Evolutionary conservation across 495 filamentous ascomycete genomes (phyloP).

Genomic region (Podospora australis): DNA sequence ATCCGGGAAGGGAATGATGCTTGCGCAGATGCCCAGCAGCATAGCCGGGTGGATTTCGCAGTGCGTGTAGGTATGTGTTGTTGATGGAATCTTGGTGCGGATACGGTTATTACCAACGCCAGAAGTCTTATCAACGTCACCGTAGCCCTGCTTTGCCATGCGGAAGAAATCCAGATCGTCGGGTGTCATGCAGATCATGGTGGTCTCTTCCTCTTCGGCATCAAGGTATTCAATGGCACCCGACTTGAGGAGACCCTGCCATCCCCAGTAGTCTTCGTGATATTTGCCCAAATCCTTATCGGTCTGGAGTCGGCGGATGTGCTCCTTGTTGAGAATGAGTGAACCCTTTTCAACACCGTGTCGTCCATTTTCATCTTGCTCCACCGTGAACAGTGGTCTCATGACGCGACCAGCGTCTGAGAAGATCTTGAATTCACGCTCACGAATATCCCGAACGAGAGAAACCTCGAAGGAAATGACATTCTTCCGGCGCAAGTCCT

Average conservation of each 20-base stretch:
- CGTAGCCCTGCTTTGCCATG: conserved; percentile 42
- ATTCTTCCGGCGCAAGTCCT: conserved; percentile 66
- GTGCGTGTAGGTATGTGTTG: conserved; percentile 86
- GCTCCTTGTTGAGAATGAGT: conserved; percentile 75
- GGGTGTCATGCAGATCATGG: conserved; percentile 98
- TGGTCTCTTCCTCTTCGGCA: conserved; percentile 94
- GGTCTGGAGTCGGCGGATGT: conserved; percentile 57
- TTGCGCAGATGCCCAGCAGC: conserved; percentile 95
- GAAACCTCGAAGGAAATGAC: conserved; percentile 85
- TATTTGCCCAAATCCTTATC: conserved; percentile 52
- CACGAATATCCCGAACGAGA: conserved; percentile 88
- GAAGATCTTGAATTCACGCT: conserved; percentile 97
- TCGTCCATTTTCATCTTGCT: conserved; percentile 59
- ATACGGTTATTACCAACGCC: conserved; percentile 63
- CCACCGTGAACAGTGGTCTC: conserved; percentile 81
- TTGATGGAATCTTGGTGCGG: conserved; percentile 73
- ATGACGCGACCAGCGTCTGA: conserved; percentile 94
- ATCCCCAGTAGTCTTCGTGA: conserved; percentile 67
- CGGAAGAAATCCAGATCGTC: conserved; percentile 76
- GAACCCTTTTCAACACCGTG: conserved; percentile 64
- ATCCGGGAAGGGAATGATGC: conserved; percentile 99
- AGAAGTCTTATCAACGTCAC: conserved; percentile 41
- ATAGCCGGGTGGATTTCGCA: conserved; percentile 99
- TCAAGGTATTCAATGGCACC: conserved; percentile 93
- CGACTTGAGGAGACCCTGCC: conserved; percentile 71